Base-by-base conservation (phyloP, 306 rosid species). In the Elaeagnus macrophylla region DNA sequence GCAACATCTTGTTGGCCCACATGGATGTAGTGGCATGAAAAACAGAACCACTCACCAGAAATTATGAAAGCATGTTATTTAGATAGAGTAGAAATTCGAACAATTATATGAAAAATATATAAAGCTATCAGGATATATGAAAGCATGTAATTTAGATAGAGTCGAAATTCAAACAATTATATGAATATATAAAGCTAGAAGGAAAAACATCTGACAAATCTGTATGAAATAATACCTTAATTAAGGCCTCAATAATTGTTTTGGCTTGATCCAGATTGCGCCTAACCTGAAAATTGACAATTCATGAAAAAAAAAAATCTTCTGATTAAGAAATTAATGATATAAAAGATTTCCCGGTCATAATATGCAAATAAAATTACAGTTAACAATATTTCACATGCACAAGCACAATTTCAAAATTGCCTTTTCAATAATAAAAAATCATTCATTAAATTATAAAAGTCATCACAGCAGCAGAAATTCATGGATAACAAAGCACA, bases 241-340 rank as follows among this genome's bases (percentile, higher is more conserved):
- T 89, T 74, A 89, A 71, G 61, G 97, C 80, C 59, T 89, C 95
- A 72, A 85, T 57, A 57, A 89, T 71, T 72, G 88, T 83, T 83
- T 89, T 89, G 36, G 97, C 97, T 79, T 89, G 97, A 64, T 89
- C 95, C 56, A 89, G 88, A 81, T 89, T 89, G 78, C 97, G 97
- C 76, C 97, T 77, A 47, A 89, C 97, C 97, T 89, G 79, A 57
- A 51, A 57, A 56, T 25, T 25, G 12, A n/a, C 65, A 60, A 70
- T 54, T 18, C 46, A 25, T 2, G 4, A 25, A 25, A 25, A 25
- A 25, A 25, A 20, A 20, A 25, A 25, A 2, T 25, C 32, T 25
- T 25, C 32, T 25, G 5, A 25, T 25, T 25, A 3, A 25, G 32
- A 25, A 2, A 25, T 25, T 25, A 25, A 25, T 25, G 4, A 25